Evolutionary conservation across 2,329 filamentous ascomycete genomes (phyloP), one percentile per base, ranked within the genome.

Genomic region (Talaromyces amestolkiae): DNA sequence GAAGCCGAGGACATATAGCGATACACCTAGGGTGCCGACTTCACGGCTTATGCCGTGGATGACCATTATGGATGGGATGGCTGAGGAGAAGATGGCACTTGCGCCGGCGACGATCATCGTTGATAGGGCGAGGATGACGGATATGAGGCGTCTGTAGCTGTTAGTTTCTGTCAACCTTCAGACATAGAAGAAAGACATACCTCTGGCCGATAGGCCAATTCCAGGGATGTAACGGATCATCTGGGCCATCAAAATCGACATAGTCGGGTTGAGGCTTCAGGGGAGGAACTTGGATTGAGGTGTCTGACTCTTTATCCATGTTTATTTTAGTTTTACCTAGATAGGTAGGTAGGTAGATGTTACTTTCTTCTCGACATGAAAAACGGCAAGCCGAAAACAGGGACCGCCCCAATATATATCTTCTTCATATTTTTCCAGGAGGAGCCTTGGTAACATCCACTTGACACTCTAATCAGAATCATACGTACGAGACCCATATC

Each of bases 1-100:
- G 68, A 87, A 88, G 1, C 86, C 86, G 0, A 89, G 75, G 2
- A 89, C 76, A 72, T 87, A 89, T 64, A 89, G 86, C 65, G 83
- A 86, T 39, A 88, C 85, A 19, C 85, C 82, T 71, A 88, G 83
- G 9, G 85, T 77, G 9, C 76, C 81, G 3, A 84, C 70, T 8
- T 81, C 82, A 3, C 73, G 68, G 65, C 78, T 79, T 35, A 85
- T 76, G 37, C 59, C 45, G 39, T 64, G 58, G 10, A 49, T 43
- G 17, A 27, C 58, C 65, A 66, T 66, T 37, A 66, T 58, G 13
- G 58, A 45, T 8, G 64, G 64, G 31, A 65, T 65, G 19, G 64
- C 64, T 22, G 47, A 31, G 17, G 64, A 37, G 49, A 65, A 65
- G 31, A 65, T 65, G 35, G 58, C 47, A 17, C 64, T 65, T 49